Base-by-base conservation (phyloP, 208 protist species). In the Trypanosoma grayi region DNA sequence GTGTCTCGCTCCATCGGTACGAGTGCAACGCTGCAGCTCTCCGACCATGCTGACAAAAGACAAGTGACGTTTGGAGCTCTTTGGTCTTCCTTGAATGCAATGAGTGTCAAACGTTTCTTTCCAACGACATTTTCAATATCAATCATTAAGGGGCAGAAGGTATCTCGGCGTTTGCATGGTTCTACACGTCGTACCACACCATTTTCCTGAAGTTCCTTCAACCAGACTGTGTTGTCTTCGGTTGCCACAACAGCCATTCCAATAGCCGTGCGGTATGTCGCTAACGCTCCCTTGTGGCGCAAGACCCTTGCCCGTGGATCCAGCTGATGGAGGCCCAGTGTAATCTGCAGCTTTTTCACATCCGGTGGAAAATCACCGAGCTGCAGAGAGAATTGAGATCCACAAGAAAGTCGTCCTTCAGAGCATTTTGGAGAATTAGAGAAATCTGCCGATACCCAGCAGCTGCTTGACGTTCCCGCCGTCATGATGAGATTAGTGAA, bases 401-500 rank as follows among this genome's bases (percentile, higher is more conserved):
- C 60, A 24, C 46, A 31, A 37, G 57, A 16, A 6, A 73, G 25
- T n/a, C 13, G 36, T 20, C 22, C 40, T 13, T 24, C 3, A 36
- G 10, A 52, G 56, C 54, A 55, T 28, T 67, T 48, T 9, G 66
- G 41, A 34, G 60, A 68, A 66, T 68, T 66, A 14, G 62, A 58
- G 37, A 86, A 82, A 33, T 47, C 33, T 30, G 65, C 43, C 22
- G 50, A 73, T 11, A 75, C 57, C 52, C 39, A 50, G 13, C 28
- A 55, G 7, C 30, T 45, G 48, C 60, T 57, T 31, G 2, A 9
- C 28, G 33, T 59, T 54, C 70, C 67, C 64, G 80, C 69, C 13
- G 78, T 89, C 33, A 82, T 75, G 36, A 93, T 60, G 34, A 94
- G 27, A 41, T 87, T 66, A 13, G 79, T 90, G 64, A 92, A 96